Percentiles rank a stretch among this genome's conserved stretches.
Conservation (phyloP, 1,284 basidiomycete species). For the Gomphus bonarii region DNA sequence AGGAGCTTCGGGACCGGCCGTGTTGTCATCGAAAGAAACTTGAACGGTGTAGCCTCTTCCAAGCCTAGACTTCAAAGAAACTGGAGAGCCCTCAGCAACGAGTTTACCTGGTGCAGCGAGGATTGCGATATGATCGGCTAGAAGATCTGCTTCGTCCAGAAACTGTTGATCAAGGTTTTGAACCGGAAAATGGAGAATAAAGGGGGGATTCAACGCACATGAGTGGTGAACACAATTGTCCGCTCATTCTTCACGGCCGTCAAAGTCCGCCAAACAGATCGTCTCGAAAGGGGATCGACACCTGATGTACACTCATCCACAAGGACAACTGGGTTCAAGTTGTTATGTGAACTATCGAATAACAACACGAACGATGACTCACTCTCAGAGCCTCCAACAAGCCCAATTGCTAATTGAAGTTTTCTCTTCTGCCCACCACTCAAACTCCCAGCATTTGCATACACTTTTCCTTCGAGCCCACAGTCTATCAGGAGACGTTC, state of each 20-base stretch:
- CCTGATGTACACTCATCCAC: conserved; percentile 71
- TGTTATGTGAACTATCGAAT: not conserved
- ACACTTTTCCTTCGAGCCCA: conserved; percentile 57
- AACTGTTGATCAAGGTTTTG: conserved; percentile 31
- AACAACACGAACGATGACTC: conserved; percentile 14
- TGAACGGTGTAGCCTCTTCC: conserved; percentile 64
- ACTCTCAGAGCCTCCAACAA: conserved; percentile 67
- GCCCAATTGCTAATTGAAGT: conserved; percentile 66
- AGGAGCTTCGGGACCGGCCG: conserved; percentile 13
- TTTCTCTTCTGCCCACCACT: conserved; percentile 78
- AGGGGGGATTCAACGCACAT: conserved; percentile 30
- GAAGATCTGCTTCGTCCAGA: conserved; percentile 71
- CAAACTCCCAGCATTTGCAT: conserved; percentile 53
- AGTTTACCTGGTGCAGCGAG: conserved; percentile 67
- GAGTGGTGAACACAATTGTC: conserved; percentile 61
- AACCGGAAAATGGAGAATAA: conserved; percentile 1
- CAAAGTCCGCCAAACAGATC: conserved; percentile 68
- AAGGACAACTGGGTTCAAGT: conserved; percentile 42
- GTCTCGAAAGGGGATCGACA: conserved; percentile 68
- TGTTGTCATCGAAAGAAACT: conserved; percentile 34
- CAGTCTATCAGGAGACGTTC: conserved; percentile 58
- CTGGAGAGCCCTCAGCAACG: conserved; percentile 63
- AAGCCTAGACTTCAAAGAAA: conserved; percentile 58
- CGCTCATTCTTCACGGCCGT: conserved; percentile 54
- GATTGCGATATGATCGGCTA: conserved; percentile 69